Evolutionary conservation across 2,329 filamentous ascomycete genomes (phyloP), one percentile per base, ranked within the genome.

Genomic region (Immersiporthe knoxdaviesiana): DNA sequence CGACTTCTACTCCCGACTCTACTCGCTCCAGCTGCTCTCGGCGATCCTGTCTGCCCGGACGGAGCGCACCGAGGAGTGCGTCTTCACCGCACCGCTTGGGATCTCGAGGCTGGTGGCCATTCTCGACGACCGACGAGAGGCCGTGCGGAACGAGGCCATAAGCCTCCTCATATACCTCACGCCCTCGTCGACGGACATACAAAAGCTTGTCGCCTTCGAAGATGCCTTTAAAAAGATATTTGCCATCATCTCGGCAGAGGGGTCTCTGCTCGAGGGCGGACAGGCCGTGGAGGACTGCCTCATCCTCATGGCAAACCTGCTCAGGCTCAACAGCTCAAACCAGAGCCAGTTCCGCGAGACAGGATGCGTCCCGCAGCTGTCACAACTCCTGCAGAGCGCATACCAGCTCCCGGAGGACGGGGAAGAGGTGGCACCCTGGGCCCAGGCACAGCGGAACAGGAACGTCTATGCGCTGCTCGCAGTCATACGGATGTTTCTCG

Each of bases 151-250:
- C 80, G 93, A 97, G 81, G 93, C 90, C 5, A 86, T 99, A 37
- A 85, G 91, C n/a, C 85, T 99, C 18, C 87, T 99, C 63, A 97
- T 92, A 41, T 92, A 94, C 68, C 85, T 99, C 39, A 97, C 96
- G 0, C 92, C 93, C 39, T 90, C 90, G 0, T 97, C 95, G 11
- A 83, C 90, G 56, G 94, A 98, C 75, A 87, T 99, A 65, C 94
- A 98, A 77, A 98, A 98, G 79, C 86, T 98, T 1, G 94, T 98
- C 32, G 96, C 94, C 0, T 98, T 97, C 74, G 94, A 97, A 76
- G 95, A 93, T 83, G 93, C 94, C 0, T 98, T 97, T 75, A 93
- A 96, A 71, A 90, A 91, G 58, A 83, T 97, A 35, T 97, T 98
- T 77, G 85, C 85, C 59, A 90, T 98, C 66, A 92, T 99, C 66